Base-by-base conservation (phyloP, 768 basidiomycete species). In the Xerocomellus chrysenteron region DNA sequence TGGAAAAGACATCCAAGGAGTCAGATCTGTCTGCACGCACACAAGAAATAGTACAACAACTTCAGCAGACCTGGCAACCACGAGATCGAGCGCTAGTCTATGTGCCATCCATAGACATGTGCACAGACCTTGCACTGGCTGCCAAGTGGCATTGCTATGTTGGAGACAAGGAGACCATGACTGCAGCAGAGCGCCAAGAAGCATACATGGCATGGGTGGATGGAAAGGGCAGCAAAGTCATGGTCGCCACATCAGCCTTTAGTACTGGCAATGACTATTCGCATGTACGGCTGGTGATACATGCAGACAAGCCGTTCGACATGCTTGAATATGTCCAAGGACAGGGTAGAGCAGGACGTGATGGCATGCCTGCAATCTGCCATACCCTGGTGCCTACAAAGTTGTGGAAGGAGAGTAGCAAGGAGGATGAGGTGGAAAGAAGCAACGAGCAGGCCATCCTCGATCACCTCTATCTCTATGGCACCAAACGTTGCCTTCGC, bases 201-300 rank as follows among this genome's bases (percentile, higher is more conserved):
- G 48, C 48, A 0, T 63, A 68, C 8, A 1, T 21, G 0, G n/a
- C 33, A 1, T 74, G 68, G 69, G n/a, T 39, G 0, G 1, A 4
- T 0, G 70, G 67, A 0, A 10, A 17, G 0, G 6, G 19, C 0
- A 45, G 19, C 1, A 21, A 17, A 0, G 32, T 62, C 0, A 56
- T 74, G 30, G 42, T 72, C 0, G 56, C 62, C 13, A 73, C 68
- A 0, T 64, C 60, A 0, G 67, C 68, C 0, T 65, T 74, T 44
- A 66, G 62, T 3, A 66, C 65, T 0, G 70, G 73, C 0, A 70
- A 71, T 13, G 67, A 73, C 50, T 62, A 68, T 47, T 24, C 64
- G 0, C 56, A 61, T 2, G 59, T 70, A 0, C 52, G 57, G 0
- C 41, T 69, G 0, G 62, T 68, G 0, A 26, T 71, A 0, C 67